These are phyloP conservation scores for Epichloe typhina DNA, from an alignment of 2,329 filamentous ascomycete species.

Conservation along the genomic window DNA sequence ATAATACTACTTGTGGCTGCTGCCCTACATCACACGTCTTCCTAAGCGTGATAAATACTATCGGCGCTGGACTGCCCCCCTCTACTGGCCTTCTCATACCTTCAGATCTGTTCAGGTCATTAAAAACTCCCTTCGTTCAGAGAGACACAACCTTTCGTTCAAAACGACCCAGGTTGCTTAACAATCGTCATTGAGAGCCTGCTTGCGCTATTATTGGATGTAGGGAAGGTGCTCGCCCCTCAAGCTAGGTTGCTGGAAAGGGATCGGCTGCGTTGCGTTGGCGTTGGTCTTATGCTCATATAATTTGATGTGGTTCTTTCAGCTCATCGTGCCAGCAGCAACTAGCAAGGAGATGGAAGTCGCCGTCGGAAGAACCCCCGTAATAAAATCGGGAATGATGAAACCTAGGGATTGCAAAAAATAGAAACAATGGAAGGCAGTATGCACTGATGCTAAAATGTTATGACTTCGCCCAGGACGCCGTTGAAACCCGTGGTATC, in stretches of 20 bases:
- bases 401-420: neutral
- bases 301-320: neutral
- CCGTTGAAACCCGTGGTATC: conserved; percentile 28
- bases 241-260: neutral
- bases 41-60: neutral
- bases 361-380: neutral
- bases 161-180: too few relatives aligned
- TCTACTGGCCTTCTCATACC: neutral
- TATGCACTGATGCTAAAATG: conserved; percentile 7
- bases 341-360: neutral
- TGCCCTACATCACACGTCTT: neutral
- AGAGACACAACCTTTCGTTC: neutral
- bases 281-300: neutral
- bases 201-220: neutral
- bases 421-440: conserved; percentile 4
- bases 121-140: neutral
- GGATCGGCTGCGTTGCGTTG: neutral
- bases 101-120: neutral
- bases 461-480: conserved; percentile 13
- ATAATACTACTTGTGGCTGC: conserved; percentile 1
- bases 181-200: neutral
- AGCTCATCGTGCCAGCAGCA: neutral
- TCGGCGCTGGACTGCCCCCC: neutral
- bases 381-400: neutral
- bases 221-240: neutral